These are phyloP conservation scores for Boletus sensibilis DNA, from an alignment of 768 basidiomycete species.

Conservation along the genomic window DNA sequence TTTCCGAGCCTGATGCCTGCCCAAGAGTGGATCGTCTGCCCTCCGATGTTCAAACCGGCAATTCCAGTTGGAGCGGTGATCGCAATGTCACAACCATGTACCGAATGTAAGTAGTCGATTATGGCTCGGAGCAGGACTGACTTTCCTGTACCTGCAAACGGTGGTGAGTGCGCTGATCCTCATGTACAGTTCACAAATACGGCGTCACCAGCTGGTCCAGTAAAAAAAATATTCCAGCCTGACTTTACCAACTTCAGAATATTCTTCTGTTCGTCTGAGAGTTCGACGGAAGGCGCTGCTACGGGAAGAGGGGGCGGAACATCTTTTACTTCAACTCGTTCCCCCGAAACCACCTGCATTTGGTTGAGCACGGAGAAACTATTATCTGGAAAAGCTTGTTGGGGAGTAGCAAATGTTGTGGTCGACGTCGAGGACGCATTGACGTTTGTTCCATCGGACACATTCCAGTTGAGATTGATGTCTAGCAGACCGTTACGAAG, in stretches of 20 bases:
- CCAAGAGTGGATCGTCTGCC: slow-evolving; percentile 64
- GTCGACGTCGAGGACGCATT: slow-evolving; percentile 9
- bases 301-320: neutral
- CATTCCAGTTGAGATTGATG: slow-evolving; percentile 21
- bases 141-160: slow-evolving; percentile 59
- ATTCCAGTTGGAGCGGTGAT: slow-evolving; percentile 67
- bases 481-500: slow-evolving; percentile 3
- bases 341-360: neutral
- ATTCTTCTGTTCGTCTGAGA: slow-evolving; percentile 40
- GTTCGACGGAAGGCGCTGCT: slow-evolving; percentile 15
- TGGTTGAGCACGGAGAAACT: neutral
- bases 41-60: slow-evolving; percentile 70
- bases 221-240: slow-evolving; percentile 68
- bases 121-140: slow-evolving; percentile 67
- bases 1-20: slow-evolving; percentile 64
- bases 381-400: neutral
- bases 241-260: slow-evolving; percentile 48
- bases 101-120: slow-evolving; percentile 42
- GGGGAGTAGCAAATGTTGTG: neutral
- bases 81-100: slow-evolving; percentile 38
- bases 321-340: neutral
- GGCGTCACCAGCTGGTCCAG: slow-evolving; percentile 62
- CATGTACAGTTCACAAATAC: neutral
- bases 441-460: slow-evolving; percentile 5
- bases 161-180: neutral